Evolutionary conservation across 176 grass and related monocot species (phyloP), one percentile per base, ranked within the genome.

Genomic region (Saccharum officinarum): DNA sequence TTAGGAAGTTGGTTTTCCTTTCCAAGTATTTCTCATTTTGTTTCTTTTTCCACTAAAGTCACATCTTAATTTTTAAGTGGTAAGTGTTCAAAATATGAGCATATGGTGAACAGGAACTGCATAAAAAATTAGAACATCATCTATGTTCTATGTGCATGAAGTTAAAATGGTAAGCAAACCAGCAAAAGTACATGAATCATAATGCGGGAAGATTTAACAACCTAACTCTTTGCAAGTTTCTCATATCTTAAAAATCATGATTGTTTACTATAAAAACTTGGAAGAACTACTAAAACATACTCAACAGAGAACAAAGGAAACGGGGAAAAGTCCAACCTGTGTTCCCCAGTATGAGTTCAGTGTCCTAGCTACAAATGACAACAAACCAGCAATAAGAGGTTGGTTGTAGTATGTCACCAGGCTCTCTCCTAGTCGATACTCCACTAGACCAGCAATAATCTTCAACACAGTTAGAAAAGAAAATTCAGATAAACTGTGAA

Each of bases 281-380:
- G 78, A 44, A 52, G 12, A 71, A 55, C 13, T 47, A 22, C 62
- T 63, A 65, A 65, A 77, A 38, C 66, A 69, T 39, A 30, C 11
- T 74, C 66, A 62, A 5, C 59, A 81, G 20, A 81, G 26, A 67
- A 68, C 69, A 71, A 33, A 69, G 54, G 59, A 84, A 69, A 44
- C n/a, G 11, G 47, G 25, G 34, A 81, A 59, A 38, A 55, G 45
- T 12, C 86, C 81, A 86, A 98, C 97, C 97, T 98, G 97, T 87
- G 96, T 98, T 95, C 93, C 97, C 91, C 92, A 95, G 81, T 98
- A 98, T 40, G 97, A 98, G 88, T 98, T 98, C 66, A 79, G 82
- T 22, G 89, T 98, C 74, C 97, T 94, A 71, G 85, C 88, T 69
- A 89, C 81, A 66, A 98, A 98, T 69, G 97, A 98, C 87, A 98